Conservation (phyloP, 768 basidiomycete species). For the Rhizopogon vulgaris region DNA sequence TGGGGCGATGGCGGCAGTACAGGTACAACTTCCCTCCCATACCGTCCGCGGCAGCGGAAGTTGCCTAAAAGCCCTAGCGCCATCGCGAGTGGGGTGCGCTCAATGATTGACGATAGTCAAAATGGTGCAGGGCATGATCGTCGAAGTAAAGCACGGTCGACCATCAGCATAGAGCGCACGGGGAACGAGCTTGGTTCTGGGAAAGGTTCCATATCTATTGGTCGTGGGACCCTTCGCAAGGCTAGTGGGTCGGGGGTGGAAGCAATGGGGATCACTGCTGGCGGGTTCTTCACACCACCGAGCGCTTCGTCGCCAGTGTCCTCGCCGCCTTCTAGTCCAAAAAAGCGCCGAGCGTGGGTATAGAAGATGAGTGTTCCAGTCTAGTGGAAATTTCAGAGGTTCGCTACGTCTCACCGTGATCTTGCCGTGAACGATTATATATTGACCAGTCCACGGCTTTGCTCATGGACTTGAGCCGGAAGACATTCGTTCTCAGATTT, state of each 20-base stretch:
- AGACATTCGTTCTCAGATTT: not conserved
- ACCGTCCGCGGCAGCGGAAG: constrained; percentile 39
- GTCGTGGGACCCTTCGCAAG: constrained; percentile 57
- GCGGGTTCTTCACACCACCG: constrained; percentile 71
- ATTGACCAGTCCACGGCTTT: not conserved
- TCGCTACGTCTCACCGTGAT: too few species aligned
- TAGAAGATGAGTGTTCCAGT: not conserved
- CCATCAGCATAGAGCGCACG: constrained; percentile 56
- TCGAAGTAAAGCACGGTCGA: constrained; percentile 44
- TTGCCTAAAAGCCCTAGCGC: constrained; percentile 18
- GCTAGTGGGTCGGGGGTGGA: constrained; percentile 68
- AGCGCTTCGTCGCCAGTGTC: constrained; percentile 24
- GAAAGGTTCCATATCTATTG: constrained; percentile 60
- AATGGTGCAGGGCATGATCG: constrained; percentile 18
- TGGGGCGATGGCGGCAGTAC: constrained; percentile 20
- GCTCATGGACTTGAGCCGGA: not conserved
- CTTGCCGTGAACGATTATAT: not conserved
- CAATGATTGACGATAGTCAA: constrained; percentile 28
- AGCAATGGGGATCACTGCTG: constrained; percentile 68
- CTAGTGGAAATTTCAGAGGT: not conserved
- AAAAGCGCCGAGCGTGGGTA: not conserved
- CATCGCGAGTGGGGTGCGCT: constrained; percentile 20
- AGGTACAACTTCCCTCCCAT: constrained; percentile 12
- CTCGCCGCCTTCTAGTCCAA: constrained; percentile 3
- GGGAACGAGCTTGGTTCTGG: constrained; percentile 26